Evolutionary conservation across 1,284 basidiomycete genomes (phyloP).

Genomic region (Sparassis latifolia): DNA sequence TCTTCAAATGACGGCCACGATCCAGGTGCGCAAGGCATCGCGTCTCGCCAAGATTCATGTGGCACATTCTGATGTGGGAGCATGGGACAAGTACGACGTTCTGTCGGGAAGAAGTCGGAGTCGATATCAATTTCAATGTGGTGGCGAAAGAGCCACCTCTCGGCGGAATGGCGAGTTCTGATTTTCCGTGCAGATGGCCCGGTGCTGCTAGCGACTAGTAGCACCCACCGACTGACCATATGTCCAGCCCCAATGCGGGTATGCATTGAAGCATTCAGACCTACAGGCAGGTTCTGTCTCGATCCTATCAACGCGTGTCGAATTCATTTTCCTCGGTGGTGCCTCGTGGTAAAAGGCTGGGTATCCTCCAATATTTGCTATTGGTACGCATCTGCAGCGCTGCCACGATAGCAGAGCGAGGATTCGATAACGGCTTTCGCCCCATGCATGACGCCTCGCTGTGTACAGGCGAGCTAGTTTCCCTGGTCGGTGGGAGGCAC

Average conservation of each 20-base stretch:
- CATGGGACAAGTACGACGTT: conserved; percentile 91
- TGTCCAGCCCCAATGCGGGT: conserved; percentile 82
- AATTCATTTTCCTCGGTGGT: conserved; percentile 31
- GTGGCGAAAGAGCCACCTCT: conserved; percentile 32
- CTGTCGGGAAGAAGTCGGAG: conserved; percentile 72
- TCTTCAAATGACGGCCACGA: too few species aligned
- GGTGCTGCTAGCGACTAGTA: conserved; percentile 74
- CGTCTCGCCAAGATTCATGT: conserved; percentile 10
- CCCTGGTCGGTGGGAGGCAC: too few species aligned
- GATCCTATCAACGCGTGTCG: conserved; percentile 17
- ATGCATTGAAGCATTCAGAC: conserved; percentile 79
- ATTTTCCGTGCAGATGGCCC: conserved; percentile 46
- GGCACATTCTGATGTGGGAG: conserved; percentile 86
- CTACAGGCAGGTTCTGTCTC: conserved; percentile 43
- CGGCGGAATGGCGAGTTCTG: conserved; percentile 1
- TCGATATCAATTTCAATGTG: conserved; percentile 88
- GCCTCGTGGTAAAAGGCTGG: conserved; percentile 85
- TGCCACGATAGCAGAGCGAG: conserved; percentile 44
- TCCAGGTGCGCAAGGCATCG: neutral
- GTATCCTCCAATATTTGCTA: conserved; percentile 79
- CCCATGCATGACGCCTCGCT: too few species aligned
- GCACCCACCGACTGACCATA: conserved; percentile 68
- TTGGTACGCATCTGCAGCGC: conserved; percentile 41
- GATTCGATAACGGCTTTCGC: conserved; percentile 52
- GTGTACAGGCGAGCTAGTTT: too few species aligned